These are phyloP conservation scores for Pseudogymnoascus sp. DNA, from an alignment of 2,329 filamentous ascomycete genomes.

Conservation along the genomic window DNA sequence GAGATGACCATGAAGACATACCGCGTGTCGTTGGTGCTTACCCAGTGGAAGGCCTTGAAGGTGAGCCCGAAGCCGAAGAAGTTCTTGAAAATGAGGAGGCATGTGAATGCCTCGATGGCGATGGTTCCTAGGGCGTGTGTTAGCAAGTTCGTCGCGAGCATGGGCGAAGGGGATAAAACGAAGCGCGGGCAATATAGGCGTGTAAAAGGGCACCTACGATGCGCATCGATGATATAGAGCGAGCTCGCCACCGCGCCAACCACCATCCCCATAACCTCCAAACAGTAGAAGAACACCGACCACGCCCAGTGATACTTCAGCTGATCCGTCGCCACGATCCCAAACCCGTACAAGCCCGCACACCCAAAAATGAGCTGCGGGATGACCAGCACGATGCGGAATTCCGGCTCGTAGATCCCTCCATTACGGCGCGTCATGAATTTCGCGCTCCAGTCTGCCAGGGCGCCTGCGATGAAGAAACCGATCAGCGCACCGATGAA, in stretches of 20 bases:
- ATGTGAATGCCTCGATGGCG: slow-evolving; percentile 80
- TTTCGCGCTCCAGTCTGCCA: slow-evolving; percentile 66
- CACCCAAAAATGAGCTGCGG: slow-evolving; percentile 73
- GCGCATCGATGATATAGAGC: slow-evolving; percentile 86
- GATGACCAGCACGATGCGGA: slow-evolving; percentile 72
- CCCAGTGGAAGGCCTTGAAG: slow-evolving; percentile 78
- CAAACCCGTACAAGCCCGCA: slow-evolving; percentile 78
- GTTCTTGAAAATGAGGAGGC: slow-evolving; percentile 89
- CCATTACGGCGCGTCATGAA: slow-evolving; percentile 65
- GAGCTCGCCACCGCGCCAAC: slow-evolving; percentile 79
- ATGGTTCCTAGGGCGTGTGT: slow-evolving; percentile 53
- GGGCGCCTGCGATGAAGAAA: slow-evolving; percentile 63
- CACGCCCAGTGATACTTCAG: slow-evolving; percentile 57
- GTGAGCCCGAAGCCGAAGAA: slow-evolving; percentile 83
- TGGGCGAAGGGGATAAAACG: neutral
- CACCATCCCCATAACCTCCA: slow-evolving; percentile 85
- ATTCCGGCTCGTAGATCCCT: slow-evolving; percentile 87
- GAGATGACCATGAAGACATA: slow-evolving; percentile 61
- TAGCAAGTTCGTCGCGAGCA: neutral
- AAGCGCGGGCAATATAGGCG: slow-evolving; percentile 9
- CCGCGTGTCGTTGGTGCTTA: slow-evolving; percentile 50
- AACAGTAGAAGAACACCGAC: slow-evolving; percentile 71
- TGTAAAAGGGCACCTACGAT: slow-evolving; percentile 51
- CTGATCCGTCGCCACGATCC: slow-evolving; percentile 60
- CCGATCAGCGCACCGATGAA: slow-evolving; percentile 77